Conservation (phyloP, 2,329 filamentous ascomycete genomes). For the Cryphonectria radicalis region DNA sequence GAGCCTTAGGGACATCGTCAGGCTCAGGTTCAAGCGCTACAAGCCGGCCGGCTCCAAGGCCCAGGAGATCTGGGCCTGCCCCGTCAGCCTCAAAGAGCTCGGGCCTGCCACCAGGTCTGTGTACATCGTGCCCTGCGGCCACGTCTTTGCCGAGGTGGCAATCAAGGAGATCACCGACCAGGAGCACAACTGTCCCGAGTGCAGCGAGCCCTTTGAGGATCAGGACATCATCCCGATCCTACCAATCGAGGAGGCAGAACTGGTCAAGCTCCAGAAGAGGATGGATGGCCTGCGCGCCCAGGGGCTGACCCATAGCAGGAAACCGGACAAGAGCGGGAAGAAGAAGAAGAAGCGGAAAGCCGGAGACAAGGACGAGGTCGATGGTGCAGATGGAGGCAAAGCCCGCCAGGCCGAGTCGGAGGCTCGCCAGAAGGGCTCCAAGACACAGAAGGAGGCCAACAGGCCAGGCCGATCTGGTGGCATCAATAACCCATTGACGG, state of each 20-base stretch:
- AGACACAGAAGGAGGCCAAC: conserved; percentile 34
- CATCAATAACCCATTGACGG: conserved; percentile 89
- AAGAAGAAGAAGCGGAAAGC: conserved; percentile 82
- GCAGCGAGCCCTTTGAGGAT: conserved; percentile 71
- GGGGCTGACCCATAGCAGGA: conserved; percentile 83
- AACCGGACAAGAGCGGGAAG: conserved; percentile 75
- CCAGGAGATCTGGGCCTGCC: conserved; percentile 75
- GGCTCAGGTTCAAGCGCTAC: conserved; percentile 72
- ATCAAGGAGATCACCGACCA: conserved; percentile 77
- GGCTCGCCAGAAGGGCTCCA: conserved; percentile 29
- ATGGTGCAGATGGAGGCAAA: conserved; percentile 43
- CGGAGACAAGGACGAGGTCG: conserved; percentile 48
- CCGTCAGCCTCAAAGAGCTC: conserved; percentile 83
- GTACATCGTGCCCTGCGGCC: conserved; percentile 92
- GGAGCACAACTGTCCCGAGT: conserved; percentile 63
- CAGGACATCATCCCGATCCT: conserved; percentile 85
- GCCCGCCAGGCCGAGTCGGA: conserved; percentile 49
- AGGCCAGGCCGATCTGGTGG: conserved; percentile 50
- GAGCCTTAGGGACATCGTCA: conserved; percentile 82
- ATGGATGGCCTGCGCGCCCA: conserved; percentile 70
- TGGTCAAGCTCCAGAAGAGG: conserved; percentile 68
- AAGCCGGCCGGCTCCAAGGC: conserved; percentile 42
- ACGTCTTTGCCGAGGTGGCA: conserved; percentile 87
- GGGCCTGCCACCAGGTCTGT: conserved; percentile 80
- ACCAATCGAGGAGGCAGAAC: conserved; percentile 71